Percentiles rank a stretch among this genome's conserved stretches.
Evolutionary conservation across 768 basidiomycete species (phyloP).

Genomic region (Macrolepiota dolichaula): DNA sequence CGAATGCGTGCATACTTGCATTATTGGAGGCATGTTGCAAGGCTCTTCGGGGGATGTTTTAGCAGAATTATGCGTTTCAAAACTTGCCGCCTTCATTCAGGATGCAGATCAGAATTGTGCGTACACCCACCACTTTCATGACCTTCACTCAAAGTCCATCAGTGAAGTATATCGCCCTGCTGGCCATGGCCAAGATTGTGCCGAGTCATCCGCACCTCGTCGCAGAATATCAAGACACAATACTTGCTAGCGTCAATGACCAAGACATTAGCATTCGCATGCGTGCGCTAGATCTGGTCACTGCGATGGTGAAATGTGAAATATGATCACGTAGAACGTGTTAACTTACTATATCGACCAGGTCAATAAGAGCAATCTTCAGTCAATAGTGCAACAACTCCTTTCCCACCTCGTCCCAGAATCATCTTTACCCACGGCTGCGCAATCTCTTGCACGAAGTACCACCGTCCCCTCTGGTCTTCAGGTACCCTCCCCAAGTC

Average conservation of each 20-base stretch:
- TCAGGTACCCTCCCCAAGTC: conserved; percentile 46
- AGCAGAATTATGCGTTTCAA: conserved; percentile 87
- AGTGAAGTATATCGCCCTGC: conserved; percentile 97
- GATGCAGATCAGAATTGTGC: conserved; percentile 94
- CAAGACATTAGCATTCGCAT: conserved; percentile 94
- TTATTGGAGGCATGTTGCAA: conserved; percentile 94
- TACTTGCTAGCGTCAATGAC: conserved; percentile 86
- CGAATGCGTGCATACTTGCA: conserved; percentile 98
- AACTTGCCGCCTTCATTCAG: conserved; percentile 87
- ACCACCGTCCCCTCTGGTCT: conserved; percentile 30
- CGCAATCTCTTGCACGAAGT: conserved; percentile 51
- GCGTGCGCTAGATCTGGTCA: conserved; percentile 91
- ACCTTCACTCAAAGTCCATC: conserved; percentile 12
- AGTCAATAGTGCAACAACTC: conserved; percentile 87
- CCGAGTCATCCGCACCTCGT: conserved; percentile 88
- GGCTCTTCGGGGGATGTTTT: conserved; percentile 72
- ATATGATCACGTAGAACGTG: not conserved
- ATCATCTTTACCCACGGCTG: conserved; percentile 53
- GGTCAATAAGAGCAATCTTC: conserved; percentile 82
- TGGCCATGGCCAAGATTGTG: conserved; percentile 95
- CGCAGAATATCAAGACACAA: conserved; percentile 88
- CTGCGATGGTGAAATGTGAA: conserved; percentile 71
- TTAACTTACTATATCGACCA: conserved; percentile 26
- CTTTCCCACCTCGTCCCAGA: conserved; percentile 81
- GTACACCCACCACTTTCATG: conserved; percentile 26